Base-by-base conservation (phyloP, 164 flowering plant genomes). In the Platanus orientalis region DNA sequence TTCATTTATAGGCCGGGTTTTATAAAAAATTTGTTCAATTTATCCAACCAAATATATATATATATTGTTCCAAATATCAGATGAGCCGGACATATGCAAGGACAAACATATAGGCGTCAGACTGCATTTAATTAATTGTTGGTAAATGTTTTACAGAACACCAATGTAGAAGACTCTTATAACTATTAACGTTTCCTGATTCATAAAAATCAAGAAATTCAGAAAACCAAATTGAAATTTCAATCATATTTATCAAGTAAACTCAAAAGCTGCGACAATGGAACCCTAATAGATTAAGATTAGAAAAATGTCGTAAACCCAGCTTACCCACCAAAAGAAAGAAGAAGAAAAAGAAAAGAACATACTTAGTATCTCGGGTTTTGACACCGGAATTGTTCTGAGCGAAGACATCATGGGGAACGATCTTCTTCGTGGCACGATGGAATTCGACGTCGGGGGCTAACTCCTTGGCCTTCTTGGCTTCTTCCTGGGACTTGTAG, bases 341-440 rank as follows among this genome's bases (percentile, higher is more conserved):
- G 20, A 12, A 40, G 60, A 6, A 21, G 32, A 27, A 34, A 21
- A 64, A 40, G 14, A 21, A 56, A 13, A 10, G 21, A n/a, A 21
- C 28, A 2, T 82, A 94, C 98, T 84, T 86, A 77, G 67, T 81
- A 36, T 93, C 87, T 47, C 97, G 95, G 65, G 82, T 56, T 0
- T 87, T 93, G 65, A 94, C 97, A 52, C 98, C 98, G 64, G 96
- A 78, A 75, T 94, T 94, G 65, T 82, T 86, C 50, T 26, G 47
- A n/a, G 88, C 71, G 72, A 83, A 83, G 59, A 83, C 57, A 51
- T 87, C 87, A 53, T 54, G 66, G 0, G 82, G 34, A 29, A 78
- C 13, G 69, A 83, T 75, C 63, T 69, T 89, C 72, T 72, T 73
- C 86, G 83, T 91, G 69, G 96, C 98, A 32, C 93, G 95, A 60